phyloP scores from a whole-genome alignment of 805 yeast species.

The Candida krabiensis region DNA sequence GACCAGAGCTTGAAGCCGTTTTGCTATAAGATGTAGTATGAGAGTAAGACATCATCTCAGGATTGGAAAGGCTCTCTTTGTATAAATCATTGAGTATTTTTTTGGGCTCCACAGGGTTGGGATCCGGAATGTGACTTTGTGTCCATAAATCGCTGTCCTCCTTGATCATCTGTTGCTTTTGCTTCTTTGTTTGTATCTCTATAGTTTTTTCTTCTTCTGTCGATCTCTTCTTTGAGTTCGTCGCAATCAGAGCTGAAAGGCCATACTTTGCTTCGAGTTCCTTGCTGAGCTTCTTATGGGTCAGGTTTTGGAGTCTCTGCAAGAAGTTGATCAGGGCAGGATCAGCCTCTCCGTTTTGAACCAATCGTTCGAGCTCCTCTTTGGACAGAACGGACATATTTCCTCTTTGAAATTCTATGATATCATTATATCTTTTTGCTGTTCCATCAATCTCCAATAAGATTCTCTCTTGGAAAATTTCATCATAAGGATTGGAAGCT shows the following conservation, averaged over 20 bases:
- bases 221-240: not conserved
- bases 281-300: conserved; percentile 15
- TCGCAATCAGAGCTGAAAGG: not conserved
- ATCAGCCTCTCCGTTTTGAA: conserved; percentile 11
- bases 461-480: conserved; percentile 14
- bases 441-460: conserved; percentile 21
- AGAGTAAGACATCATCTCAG: too few relatives aligned
- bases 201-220: too few relatives aligned
- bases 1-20: too few relatives aligned
- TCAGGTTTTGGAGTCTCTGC: conserved; percentile 10
- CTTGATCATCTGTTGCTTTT: too few relatives aligned
- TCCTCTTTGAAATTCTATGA: conserved; percentile 22
- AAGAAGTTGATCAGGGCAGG: conserved; percentile 17
- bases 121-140: too few relatives aligned
- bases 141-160: too few relatives aligned
- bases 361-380: conserved; percentile 5
- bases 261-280: conserved; percentile 11
- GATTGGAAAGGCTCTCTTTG: too few relatives aligned
- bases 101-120: too few relatives aligned
- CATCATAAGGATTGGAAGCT: conserved; percentile 13
- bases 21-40: too few relatives aligned
- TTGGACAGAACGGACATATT: conserved; percentile 10
- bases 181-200: too few relatives aligned
- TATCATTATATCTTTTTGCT: conserved; percentile 15
- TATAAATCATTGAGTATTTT: too few relatives aligned